phyloP scores from a whole-genome alignment of 2,329 filamentous ascomycete genomes.

The Aspergillus quadricinctus region DNA sequence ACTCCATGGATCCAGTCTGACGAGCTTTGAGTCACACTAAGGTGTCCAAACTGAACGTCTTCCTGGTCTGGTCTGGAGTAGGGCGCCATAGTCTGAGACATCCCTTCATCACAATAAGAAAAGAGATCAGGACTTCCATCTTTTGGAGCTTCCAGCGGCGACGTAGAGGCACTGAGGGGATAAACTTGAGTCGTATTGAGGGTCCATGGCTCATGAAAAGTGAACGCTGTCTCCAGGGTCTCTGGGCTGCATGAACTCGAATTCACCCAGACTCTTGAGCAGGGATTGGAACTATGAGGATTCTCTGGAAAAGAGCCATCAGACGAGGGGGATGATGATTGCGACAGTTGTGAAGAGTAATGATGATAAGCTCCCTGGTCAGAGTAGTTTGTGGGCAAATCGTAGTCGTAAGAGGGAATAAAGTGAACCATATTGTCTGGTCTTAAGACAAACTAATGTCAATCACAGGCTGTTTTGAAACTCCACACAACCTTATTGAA shows the following conservation, averaged over 20 bases:
- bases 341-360: conserved; percentile 16
- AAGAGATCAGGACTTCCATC: conserved; percentile 11
- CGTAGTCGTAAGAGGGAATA: conserved; percentile 13
- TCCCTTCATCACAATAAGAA: conserved; percentile 6
- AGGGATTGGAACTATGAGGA: conserved; percentile 14
- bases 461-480: neutral
- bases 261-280: conserved; percentile 17
- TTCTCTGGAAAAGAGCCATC: conserved; percentile 11
- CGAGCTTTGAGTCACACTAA: conserved; percentile 4
- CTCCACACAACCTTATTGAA: neutral
- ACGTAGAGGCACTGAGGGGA: conserved; percentile 8
- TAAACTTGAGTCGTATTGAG: conserved; percentile 10
- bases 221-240: conserved; percentile 13
- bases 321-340: conserved; percentile 7
- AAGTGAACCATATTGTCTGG: conserved; percentile 21
- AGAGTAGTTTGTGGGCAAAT: conserved; percentile 19
- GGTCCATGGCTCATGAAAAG: conserved; percentile 13
- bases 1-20: conserved; percentile 13
- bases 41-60: conserved; percentile 7
- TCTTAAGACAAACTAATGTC: conserved; percentile 1
- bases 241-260: conserved; percentile 19
- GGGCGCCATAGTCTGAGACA: conserved; percentile 9
- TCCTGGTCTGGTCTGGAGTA: conserved; percentile 11
- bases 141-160: conserved; percentile 4
- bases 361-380: conserved; percentile 18